These are phyloP conservation scores for Xylaria polymorpha DNA, from an alignment of 2,329 filamentous ascomycete genomes.

Conservation along the genomic window DNA sequence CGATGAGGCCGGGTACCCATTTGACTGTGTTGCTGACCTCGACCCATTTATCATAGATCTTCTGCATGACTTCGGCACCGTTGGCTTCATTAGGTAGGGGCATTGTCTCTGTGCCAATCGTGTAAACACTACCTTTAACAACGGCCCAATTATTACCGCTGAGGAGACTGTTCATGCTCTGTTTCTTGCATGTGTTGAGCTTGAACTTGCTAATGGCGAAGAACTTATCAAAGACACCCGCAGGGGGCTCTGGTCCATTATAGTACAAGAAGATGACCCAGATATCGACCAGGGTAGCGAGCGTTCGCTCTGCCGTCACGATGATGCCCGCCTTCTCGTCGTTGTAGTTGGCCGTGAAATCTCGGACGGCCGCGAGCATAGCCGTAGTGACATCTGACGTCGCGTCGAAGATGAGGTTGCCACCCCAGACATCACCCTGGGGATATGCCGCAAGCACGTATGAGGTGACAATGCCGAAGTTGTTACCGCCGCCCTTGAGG, in stretches of 20 bases:
- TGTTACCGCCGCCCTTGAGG: constrained; percentile 67
- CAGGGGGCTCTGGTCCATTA: constrained; percentile 65
- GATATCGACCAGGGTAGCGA: constrained; percentile 58
- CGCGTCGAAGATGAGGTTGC: constrained; percentile 54
- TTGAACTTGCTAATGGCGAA: constrained; percentile 56
- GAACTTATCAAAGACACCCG: constrained; percentile 67
- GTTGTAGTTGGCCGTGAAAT: constrained; percentile 70
- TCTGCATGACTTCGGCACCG: constrained; percentile 48
- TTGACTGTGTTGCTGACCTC: constrained; percentile 45
- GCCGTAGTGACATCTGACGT: constrained; percentile 47
- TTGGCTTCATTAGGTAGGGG: constrained; percentile 48
- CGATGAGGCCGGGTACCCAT: constrained; percentile 46
- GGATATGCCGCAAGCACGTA: constrained; percentile 58
- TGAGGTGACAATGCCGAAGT: constrained; percentile 64
- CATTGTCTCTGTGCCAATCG: constrained; percentile 55
- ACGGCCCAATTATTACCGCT: constrained; percentile 57
- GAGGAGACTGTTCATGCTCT: constrained; percentile 60
- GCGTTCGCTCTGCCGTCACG: constrained; percentile 62
- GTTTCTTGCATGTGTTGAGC: constrained; percentile 59
- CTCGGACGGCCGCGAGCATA: constrained; percentile 61
- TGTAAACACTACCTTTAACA: constrained; percentile 51
- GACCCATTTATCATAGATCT: constrained; percentile 51
- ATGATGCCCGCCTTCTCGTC: constrained; percentile 72
- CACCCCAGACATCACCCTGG: constrained; percentile 57
- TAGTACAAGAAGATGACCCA: constrained; percentile 74